Evolutionary conservation across 2,329 filamentous ascomycete genomes (phyloP), one percentile per base, ranked within the genome.

Genomic region (Stachybotrys elegans): DNA sequence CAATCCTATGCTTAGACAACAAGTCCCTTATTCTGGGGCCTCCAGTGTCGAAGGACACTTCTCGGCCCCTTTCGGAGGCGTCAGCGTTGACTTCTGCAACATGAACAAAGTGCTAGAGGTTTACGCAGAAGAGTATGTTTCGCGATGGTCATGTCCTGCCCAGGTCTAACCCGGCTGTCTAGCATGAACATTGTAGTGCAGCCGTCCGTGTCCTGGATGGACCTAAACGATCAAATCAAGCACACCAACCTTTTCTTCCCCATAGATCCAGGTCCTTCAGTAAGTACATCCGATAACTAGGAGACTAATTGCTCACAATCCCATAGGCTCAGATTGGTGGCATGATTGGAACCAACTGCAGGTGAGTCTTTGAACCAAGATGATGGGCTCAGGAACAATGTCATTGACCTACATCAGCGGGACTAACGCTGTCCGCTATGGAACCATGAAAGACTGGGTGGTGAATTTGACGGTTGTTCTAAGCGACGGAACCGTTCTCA

Each of bases 401-500:
- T n/a, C n/a, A n/a, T n/a, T n/a, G n/a, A n/a, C n/a, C n/a, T n/a
- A n/a, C n/a, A n/a, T n/a, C n/a, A 75, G 71, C 48, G 88, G 88
- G 42, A 93, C 88, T 4, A 92, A 93, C 59, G 80, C 88, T 5
- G 89, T 90, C 61, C 76, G 87, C 40, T 93, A 92, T 59, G 88
- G 88, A 42, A 93, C 88, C 1, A 93, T 93, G 88, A 79, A 85
- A 44, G 88, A 93, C 60, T 93, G 88, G 88, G 88, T 93, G 2
- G 66, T 92, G 12, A 86, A 81, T 43, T 68, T 93, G 39, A 93
- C 88, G 0, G 84, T 92, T 3, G 88, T 94, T 2, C 73, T 93
- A 43, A 85, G 87, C 3, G 88, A 93, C 62, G 88, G 88, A 22
- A 88, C 84, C 0, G 65, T 90, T 23, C 81, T 91, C 59, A 89